phyloP scores from a whole-genome alignment of 768 basidiomycete species.

The Dendrothele bispora region DNA sequence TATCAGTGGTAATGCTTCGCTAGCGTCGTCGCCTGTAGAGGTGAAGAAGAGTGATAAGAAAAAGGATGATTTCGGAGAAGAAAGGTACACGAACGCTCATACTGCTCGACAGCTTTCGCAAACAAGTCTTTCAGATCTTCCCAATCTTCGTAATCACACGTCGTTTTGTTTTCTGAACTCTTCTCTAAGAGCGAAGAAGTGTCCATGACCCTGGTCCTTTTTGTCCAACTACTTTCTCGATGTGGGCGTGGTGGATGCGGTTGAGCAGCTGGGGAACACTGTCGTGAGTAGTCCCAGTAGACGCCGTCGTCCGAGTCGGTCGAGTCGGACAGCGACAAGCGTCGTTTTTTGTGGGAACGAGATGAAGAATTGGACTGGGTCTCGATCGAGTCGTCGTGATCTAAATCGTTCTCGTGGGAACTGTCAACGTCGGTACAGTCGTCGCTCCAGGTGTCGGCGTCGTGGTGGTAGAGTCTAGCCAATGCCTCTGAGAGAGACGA shows the following conservation, averaged over 20 bases:
- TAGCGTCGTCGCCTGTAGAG: slow-evolving; percentile 40
- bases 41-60: slow-evolving; percentile 1
- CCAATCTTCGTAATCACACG: slow-evolving; percentile 56
- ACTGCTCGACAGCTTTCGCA: slow-evolving; percentile 52
- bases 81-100: slow-evolving; percentile 47
- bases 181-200: slow-evolving; percentile 34
- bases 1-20: slow-evolving; percentile 53
- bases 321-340: slow-evolving; percentile 1
- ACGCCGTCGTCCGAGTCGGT: slow-evolving; percentile 10
- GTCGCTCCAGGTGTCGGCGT: slow-evolving; percentile 17
- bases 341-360: not conserved
- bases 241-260: slow-evolving; percentile 24
- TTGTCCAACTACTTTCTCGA: slow-evolving; percentile 30
- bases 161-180: slow-evolving; percentile 15
- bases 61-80: slow-evolving; percentile 9
- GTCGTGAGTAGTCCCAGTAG: slow-evolving; percentile 35
- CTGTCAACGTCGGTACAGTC: slow-evolving; percentile 3
- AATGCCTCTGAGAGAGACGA: slow-evolving; percentile 11
- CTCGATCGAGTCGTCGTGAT: slow-evolving; percentile 9
- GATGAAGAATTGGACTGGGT: not conserved
- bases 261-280: slow-evolving; percentile 24
- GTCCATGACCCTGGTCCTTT: slow-evolving; percentile 39
- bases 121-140: slow-evolving; percentile 66
- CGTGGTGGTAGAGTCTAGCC: slow-evolving; percentile 9
- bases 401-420: slow-evolving; percentile 17